A percentile compares a stretch with the other conserved stretches of the same genome.
Conservation (phyloP, 257 asterid species). For the Solanum bulbocastanum region DNA sequence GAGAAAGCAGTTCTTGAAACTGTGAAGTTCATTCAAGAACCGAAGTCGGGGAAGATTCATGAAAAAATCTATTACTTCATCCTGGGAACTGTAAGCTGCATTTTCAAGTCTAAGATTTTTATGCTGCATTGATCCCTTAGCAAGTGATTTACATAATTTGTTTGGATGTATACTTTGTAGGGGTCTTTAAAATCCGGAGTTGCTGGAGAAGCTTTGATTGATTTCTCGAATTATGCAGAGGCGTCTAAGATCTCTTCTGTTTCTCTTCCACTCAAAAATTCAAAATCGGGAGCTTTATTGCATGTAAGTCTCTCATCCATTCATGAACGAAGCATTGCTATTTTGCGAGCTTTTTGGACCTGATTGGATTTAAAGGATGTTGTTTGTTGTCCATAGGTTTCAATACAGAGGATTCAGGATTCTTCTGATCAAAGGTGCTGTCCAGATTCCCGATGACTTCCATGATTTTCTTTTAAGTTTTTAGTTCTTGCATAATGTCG, state of each 20-base stretch:
- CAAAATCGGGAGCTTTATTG: constrained; percentile 58
- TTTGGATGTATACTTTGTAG: constrained; percentile 18
- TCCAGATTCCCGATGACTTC: not conserved
- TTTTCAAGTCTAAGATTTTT: not conserved
- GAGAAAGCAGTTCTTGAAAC: constrained; percentile 74
- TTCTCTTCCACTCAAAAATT: constrained; percentile 77
- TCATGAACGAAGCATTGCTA: not conserved
- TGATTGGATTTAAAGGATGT: constrained; percentile 1
- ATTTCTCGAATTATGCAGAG: constrained; percentile 67
- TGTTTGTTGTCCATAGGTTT: constrained; percentile 37
- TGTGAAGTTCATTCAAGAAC: constrained; percentile 67
- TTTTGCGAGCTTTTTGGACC: not conserved
- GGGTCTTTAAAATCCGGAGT: constrained; percentile 45
- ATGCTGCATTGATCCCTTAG: not conserved
- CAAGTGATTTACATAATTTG: not conserved
- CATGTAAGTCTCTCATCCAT: constrained; percentile 36
- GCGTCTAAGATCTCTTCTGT: constrained; percentile 54
- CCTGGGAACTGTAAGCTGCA: constrained; percentile 59
- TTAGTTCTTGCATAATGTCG: not conserved
- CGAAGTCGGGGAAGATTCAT: constrained; percentile 79
- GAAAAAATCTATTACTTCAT: constrained; percentile 79
- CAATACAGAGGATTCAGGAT: constrained; percentile 70
- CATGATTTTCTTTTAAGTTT: not conserved
- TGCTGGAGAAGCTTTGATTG: constrained; percentile 87
- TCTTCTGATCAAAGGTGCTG: constrained; percentile 57